Conservation (phyloP, 2,329 filamentous ascomycete genomes). For the Ophiocordyceps unilateralis region DNA sequence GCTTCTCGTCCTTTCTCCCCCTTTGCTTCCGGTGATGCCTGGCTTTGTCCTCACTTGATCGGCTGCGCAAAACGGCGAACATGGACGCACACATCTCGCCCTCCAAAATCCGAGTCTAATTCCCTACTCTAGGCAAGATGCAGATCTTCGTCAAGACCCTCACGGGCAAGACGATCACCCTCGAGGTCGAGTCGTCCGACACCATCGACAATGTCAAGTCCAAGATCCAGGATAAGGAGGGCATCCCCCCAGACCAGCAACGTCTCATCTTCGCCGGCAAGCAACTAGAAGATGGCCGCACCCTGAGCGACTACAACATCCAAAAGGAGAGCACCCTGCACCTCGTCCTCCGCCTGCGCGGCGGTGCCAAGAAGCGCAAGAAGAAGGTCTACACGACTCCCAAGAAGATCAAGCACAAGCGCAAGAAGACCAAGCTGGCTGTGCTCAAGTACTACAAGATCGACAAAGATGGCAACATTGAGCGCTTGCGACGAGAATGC, state of each 20-base stretch:
- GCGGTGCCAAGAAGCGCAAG: constrained; percentile 99
- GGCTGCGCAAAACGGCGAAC: not conserved
- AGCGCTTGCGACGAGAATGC: constrained; percentile 97
- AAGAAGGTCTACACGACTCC: constrained; percentile 99
- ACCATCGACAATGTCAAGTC: constrained; percentile 99
- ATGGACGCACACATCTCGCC: too few species aligned
- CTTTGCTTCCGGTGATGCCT: not conserved
- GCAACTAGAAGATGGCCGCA: constrained; percentile 99
- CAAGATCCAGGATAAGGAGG: constrained; percentile 98
- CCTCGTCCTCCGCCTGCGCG: constrained; percentile 92
- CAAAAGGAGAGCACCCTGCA: constrained; percentile 99
- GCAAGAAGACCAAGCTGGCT: constrained; percentile 99
- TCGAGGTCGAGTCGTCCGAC: constrained; percentile 99
- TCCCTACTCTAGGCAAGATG: constrained; percentile 43
- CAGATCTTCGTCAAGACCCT: constrained; percentile 72
- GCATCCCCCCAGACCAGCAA: constrained; percentile 97
- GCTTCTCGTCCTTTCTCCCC: not conserved
- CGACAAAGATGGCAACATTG: constrained; percentile 98
- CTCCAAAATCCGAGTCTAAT: constrained; percentile 18
- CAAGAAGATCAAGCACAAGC: constrained; percentile 99
- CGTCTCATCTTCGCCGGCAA: constrained; percentile 99
- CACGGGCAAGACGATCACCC: constrained; percentile 99
- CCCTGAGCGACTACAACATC: constrained; percentile 99
- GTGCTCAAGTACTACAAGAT: constrained; percentile 99
- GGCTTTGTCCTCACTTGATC: not conserved